Percentiles rank a stretch among this genome's conserved stretches.
phyloP scores from a whole-genome alignment of 2,329 filamentous ascomycete genomes.

The Aureobasidium pullulans region DNA sequence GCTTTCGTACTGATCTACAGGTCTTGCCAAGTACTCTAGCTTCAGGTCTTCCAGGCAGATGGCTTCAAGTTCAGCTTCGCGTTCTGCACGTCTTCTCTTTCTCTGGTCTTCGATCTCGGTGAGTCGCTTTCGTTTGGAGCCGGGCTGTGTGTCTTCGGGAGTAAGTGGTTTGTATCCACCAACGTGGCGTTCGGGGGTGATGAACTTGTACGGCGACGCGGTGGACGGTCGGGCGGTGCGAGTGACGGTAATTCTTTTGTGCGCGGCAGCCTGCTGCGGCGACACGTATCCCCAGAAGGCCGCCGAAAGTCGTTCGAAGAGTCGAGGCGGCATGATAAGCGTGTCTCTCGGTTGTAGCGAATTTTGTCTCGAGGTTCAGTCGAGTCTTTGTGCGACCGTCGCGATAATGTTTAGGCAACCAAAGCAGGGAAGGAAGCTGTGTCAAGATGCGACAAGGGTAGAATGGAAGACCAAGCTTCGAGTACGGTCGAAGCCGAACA shows the following conservation, averaged over 20 bases:
- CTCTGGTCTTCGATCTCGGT: background rate
- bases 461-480: background rate
- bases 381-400: background rate
- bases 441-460: background rate
- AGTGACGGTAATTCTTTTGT: background rate
- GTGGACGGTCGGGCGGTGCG: background rate
- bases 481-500: background rate
- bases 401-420: background rate
- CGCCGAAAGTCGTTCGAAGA: constrained; percentile 26
- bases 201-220: background rate
- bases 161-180: background rate
- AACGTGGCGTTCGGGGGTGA: background rate
- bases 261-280: constrained; percentile 20
- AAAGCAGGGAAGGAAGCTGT: background rate
- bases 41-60: background rate
- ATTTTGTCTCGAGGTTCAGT: background rate
- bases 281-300: constrained; percentile 37
- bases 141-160: background rate
- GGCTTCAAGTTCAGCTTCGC: background rate
- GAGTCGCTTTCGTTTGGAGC: background rate
- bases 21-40: background rate
- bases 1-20: background rate
- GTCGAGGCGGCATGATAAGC: background rate
- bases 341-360: background rate
- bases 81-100: background rate